phyloP scores from a whole-genome alignment of 306 rosid genomes.

The Betula pendula region DNA sequence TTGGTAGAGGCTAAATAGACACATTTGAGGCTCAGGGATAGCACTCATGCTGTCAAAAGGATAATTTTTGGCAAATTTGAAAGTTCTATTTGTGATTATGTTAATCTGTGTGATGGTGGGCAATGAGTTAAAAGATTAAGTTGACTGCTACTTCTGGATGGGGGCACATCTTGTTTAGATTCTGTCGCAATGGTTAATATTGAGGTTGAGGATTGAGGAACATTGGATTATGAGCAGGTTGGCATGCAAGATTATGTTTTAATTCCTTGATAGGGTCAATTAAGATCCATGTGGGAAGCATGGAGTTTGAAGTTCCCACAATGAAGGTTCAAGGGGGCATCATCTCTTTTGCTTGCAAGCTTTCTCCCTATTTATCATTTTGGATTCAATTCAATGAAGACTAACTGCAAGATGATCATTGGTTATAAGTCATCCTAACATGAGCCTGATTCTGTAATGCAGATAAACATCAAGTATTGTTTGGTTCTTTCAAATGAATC shows the following conservation, averaged over 20 bases:
- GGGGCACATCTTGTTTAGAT: background rate
- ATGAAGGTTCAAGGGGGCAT: background rate
- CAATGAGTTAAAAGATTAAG: background rate
- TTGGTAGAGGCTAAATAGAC: slow-evolving; percentile 43
- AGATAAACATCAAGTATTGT: background rate
- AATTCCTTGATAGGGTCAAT: background rate
- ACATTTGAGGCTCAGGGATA: background rate
- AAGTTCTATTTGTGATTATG: background rate
- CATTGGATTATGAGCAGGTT: background rate
- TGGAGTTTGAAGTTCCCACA: background rate
- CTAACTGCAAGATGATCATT: too few relatives aligned
- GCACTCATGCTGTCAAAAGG: background rate
- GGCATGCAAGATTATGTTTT: background rate
- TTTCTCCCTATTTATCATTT: background rate
- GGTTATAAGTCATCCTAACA: background rate
- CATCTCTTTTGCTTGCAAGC: background rate
- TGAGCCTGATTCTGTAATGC: background rate
- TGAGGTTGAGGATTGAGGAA: background rate
- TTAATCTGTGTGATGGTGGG: background rate
- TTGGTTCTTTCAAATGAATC: background rate
- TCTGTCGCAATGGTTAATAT: background rate
- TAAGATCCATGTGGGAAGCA: background rate
- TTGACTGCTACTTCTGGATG: background rate
- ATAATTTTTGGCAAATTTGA: background rate
- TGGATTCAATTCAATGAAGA: background rate